Evolutionary conservation across 2,329 filamentous ascomycete species (phyloP).

Genomic region (Whalleya microplaca): DNA sequence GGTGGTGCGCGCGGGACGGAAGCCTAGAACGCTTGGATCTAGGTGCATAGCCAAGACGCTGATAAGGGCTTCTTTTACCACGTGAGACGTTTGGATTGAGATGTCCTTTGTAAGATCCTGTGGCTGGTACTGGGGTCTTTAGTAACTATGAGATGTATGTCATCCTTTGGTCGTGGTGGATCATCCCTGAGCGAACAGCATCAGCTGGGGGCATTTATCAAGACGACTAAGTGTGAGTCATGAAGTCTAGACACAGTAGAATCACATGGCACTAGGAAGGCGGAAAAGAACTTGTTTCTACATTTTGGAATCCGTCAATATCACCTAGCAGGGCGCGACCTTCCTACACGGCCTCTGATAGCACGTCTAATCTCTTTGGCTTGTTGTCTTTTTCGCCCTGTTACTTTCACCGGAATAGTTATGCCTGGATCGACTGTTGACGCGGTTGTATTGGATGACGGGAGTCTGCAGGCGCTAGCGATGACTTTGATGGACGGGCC

Average conservation of each 20-base stretch:
- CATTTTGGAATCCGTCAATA: background rate
- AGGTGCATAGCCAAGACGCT: background rate
- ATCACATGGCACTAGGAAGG: too few species aligned
- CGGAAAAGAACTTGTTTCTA: too few species aligned
- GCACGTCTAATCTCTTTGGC: constrained; percentile 8
- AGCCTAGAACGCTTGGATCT: background rate
- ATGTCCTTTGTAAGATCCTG: background rate
- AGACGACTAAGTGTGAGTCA: too few species aligned
- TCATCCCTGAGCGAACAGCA: too few species aligned
- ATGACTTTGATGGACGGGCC: background rate
- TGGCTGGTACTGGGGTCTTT: background rate
- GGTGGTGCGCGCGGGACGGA: background rate
- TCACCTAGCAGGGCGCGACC: background rate
- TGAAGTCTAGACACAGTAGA: too few species aligned
- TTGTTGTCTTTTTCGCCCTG: background rate
- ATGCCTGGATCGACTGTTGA: background rate
- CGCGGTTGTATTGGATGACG: background rate
- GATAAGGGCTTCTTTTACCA: background rate
- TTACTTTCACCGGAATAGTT: background rate
- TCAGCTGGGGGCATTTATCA: too few species aligned
- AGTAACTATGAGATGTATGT: background rate
- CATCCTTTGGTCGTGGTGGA: too few species aligned
- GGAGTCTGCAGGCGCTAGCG: background rate
- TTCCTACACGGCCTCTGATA: background rate
- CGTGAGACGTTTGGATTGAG: background rate